Evolutionary conservation across 2,329 filamentous ascomycete species (phyloP).

Genomic region (Botrytis elliptica): DNA sequence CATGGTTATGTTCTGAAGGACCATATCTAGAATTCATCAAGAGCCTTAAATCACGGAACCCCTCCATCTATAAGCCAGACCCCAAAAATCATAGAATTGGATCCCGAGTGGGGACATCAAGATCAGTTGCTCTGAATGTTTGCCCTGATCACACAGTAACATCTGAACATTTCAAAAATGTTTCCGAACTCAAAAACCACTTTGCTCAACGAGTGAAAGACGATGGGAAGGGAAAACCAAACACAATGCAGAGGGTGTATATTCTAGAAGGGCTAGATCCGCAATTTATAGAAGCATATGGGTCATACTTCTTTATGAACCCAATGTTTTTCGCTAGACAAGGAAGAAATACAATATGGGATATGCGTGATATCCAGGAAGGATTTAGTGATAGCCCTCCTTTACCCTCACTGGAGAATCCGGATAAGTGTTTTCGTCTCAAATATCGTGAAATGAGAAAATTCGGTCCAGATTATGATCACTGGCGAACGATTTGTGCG

Average conservation of each 20-base stretch:
- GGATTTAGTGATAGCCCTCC: conserved; percentile 3
- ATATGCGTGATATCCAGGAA: conserved; percentile 4
- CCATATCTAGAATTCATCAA: conserved; percentile 18
- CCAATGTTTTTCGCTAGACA: conserved; percentile 21
- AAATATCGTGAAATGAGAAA: conserved; percentile 24
- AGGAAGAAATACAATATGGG: conserved; percentile 19
- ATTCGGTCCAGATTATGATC: conserved; percentile 16
- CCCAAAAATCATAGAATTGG: conserved; percentile 17
- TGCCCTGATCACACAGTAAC: not conserved
- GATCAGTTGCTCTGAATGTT: conserved; percentile 10
- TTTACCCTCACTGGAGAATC: conserved; percentile 15
- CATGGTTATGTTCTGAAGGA: conserved; percentile 20
- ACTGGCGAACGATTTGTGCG: conserved; percentile 20
- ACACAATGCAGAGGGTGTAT: conserved; percentile 15
- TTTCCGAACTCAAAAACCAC: not conserved
- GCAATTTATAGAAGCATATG: conserved; percentile 17
- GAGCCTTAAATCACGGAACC: conserved; percentile 10
- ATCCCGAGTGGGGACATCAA: conserved; percentile 18
- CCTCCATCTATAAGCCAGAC: conserved; percentile 10
- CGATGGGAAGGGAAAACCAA: not conserved
- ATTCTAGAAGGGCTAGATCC: conserved; percentile 23
- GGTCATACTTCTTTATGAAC: conserved; percentile 21
- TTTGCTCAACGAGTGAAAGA: not conserved
- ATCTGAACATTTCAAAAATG: not conserved
- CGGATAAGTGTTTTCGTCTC: conserved; percentile 19